Base-by-base conservation (phyloP, 2,329 filamentous ascomycete genomes). In the Beauveria varroae region DNA sequence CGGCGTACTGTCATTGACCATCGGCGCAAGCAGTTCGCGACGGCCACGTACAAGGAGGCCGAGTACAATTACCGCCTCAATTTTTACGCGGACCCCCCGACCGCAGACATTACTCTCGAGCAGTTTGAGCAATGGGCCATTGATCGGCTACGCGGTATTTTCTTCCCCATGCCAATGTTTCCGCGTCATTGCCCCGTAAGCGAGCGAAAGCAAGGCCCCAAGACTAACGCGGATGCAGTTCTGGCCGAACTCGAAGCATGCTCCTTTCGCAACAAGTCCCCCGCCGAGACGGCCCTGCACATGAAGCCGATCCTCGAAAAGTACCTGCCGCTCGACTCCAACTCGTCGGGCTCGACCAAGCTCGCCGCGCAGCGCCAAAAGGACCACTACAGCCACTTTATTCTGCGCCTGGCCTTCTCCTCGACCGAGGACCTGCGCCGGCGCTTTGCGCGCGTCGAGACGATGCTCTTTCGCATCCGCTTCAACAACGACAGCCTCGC, bases 101-200 rank as follows among this genome's bases (percentile, higher is more conserved):
- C 92, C 0, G 89, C 90, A 53, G 95, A 99, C 71, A 95, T 99
- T 68, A 96, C 91, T 0, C 86, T 99, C 47, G 95, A 99, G 72
- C 88, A 99, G 72, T 99, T 99, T 70, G 95, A 99, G 73, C 92
- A 96, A 82, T 99, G 95, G 95, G 95, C 93, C 12, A 98, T 99
- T 70, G 90, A 96, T 69, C 83, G 95, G 62, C 75, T 99, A 66
- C 88, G 91, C 76, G 84, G 91, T 91, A 78, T 18, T 56, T 2
- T 16, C 2, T 4, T 14, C 1, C 34, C 30, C 12, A 1, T 14
- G 34, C 14, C 34, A 37, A 37, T 37, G 12, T 37, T 37, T 37
- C 12, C 14, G 12, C 34, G 34, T 28, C 43, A 6, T 44, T 6
- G 28, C 16, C 24, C 24, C 10, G 20, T 14, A 10, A 5, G 30